A percentile compares a stretch with the other conserved stretches of the same genome.
Conservation (phyloP, 1,284 basidiomycete species). For the Apiotrichum siamense region DNA sequence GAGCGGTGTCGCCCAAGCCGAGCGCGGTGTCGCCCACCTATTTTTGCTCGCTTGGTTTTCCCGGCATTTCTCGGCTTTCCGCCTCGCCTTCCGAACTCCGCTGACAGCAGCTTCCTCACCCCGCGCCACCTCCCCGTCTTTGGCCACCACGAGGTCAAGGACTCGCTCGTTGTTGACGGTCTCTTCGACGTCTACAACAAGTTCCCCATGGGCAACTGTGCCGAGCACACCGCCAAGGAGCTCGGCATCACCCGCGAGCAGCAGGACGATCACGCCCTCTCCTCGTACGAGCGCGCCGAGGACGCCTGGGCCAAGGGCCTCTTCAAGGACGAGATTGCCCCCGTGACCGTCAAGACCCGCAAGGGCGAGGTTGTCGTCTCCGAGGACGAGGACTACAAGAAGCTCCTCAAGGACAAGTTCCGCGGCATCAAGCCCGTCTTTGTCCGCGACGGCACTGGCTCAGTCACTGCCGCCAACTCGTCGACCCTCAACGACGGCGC, state of each 20-base stretch:
- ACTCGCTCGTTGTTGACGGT: slow-evolving; percentile 87
- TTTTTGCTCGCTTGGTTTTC: neutral
- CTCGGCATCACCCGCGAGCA: slow-evolving; percentile 75
- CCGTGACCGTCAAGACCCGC: slow-evolving; percentile 88
- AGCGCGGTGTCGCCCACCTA: too few species aligned
- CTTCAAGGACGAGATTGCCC: slow-evolving; percentile 84
- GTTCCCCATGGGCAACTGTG: slow-evolving; percentile 94
- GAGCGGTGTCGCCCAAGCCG: neutral
- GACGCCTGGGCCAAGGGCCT: slow-evolving; percentile 80
- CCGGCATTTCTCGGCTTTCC: neutral
- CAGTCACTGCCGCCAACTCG: slow-evolving; percentile 92
- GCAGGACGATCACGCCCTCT: slow-evolving; percentile 83
- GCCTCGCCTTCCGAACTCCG: neutral
- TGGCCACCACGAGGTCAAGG: slow-evolving; percentile 79
- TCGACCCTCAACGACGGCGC: slow-evolving; percentile 95
- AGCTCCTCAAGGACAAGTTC: slow-evolving; percentile 87
- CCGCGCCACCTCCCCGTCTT: slow-evolving; percentile 82
- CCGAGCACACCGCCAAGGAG: slow-evolving; percentile 79
- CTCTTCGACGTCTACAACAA: slow-evolving; percentile 95
- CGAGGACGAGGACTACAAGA: slow-evolving; percentile 98
- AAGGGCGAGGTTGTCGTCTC: slow-evolving; percentile 83
- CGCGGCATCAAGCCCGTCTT: slow-evolving; percentile 81
- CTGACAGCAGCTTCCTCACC: slow-evolving; percentile 68
- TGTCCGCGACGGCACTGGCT: slow-evolving; percentile 78
- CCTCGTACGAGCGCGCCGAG: slow-evolving; percentile 89